Conservation (phyloP, 192 early-diverging fungal genomes). For the Coemansia sp. region DNA sequence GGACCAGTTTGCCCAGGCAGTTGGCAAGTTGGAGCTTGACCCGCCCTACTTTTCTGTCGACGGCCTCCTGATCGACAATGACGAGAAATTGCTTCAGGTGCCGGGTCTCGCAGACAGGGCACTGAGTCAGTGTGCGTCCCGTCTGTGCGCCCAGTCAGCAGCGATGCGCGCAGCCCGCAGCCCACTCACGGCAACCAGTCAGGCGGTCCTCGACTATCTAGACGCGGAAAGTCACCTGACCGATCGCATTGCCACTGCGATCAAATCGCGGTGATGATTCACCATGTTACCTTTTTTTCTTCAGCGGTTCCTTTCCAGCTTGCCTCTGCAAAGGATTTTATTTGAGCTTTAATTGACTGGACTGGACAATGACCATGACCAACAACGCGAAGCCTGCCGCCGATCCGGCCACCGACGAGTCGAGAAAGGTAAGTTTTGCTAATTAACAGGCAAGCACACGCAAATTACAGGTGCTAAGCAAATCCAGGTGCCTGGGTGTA, state of each 20-base stretch:
- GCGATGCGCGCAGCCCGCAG: slow-evolving; percentile 6
- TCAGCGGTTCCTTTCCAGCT: no score
- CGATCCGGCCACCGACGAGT: slow-evolving; percentile 15
- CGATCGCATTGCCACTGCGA: not conserved
- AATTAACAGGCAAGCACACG: not conserved
- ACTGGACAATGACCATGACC: no score
- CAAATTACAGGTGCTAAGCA: not conserved
- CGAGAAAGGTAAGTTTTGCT: not conserved
- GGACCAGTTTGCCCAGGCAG: not conserved
- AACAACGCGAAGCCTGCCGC: not conserved
- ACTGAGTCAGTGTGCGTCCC: not conserved
- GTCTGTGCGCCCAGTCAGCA: not conserved
- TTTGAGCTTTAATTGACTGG: no score
- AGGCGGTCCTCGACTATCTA: not conserved
- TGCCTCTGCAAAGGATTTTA: no score
- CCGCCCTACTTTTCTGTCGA: slow-evolving; percentile 15
- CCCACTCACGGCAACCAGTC: not conserved
- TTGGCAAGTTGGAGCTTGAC: slow-evolving; percentile 6
- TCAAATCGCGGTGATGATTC: no score
- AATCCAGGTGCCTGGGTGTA: no score
- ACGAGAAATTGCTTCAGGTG: slow-evolving; percentile 13
- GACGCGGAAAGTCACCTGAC: not conserved
- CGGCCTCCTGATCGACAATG: slow-evolving; percentile 16
- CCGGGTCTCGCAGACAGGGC: slow-evolving; percentile 9
- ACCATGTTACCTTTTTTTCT: no score